Evolutionary conservation across 2,329 filamentous ascomycete species (phyloP).

Genomic region (Teratosphaeria epicoccoides): DNA sequence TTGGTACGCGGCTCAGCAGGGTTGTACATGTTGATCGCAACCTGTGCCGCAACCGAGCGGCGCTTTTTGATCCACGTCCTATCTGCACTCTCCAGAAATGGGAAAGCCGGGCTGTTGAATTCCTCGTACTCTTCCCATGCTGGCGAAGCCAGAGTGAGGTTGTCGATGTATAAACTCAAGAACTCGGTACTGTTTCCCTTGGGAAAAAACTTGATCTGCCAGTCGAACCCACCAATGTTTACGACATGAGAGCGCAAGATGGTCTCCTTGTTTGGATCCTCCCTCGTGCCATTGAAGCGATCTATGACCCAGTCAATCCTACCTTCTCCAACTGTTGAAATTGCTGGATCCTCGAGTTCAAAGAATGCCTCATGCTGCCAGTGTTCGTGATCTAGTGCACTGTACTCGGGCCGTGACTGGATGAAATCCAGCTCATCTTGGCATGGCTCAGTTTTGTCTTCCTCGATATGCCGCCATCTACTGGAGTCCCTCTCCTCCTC

Average conservation of each 20-base stretch:
- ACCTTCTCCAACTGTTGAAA: constrained; percentile 42
- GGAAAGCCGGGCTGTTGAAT: constrained; percentile 20
- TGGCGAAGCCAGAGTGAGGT: constrained; percentile 36
- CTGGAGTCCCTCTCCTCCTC: constrained; percentile 21
- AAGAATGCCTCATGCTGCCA: constrained; percentile 49
- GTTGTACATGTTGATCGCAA: constrained; percentile 53
- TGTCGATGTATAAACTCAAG: constrained; percentile 52
- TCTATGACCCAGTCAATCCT: constrained; percentile 50
- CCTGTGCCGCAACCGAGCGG: constrained; percentile 45
- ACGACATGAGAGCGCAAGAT: constrained; percentile 49
- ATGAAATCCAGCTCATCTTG: constrained; percentile 51
- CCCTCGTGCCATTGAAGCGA: constrained; percentile 49
- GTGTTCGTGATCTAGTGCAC: constrained; percentile 47
- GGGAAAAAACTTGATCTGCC: constrained; percentile 57
- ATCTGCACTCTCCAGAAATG: constrained; percentile 14
- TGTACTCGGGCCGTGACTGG: constrained; percentile 39
- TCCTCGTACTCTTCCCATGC: constrained; percentile 16
- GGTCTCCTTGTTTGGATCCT: constrained; percentile 47
- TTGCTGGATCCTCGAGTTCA: constrained; percentile 48
- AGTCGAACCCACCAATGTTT: constrained; percentile 49
- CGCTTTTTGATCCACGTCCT: constrained; percentile 27
- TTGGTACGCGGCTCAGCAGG: constrained; percentile 50
- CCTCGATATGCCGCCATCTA: constrained; percentile 35
- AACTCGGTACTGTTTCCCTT: constrained; percentile 49
- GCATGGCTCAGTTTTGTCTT: constrained; percentile 46